Evolutionary conservation across 179 eudicot species (phyloP).

Genomic region (Drosera spatulata): DNA sequence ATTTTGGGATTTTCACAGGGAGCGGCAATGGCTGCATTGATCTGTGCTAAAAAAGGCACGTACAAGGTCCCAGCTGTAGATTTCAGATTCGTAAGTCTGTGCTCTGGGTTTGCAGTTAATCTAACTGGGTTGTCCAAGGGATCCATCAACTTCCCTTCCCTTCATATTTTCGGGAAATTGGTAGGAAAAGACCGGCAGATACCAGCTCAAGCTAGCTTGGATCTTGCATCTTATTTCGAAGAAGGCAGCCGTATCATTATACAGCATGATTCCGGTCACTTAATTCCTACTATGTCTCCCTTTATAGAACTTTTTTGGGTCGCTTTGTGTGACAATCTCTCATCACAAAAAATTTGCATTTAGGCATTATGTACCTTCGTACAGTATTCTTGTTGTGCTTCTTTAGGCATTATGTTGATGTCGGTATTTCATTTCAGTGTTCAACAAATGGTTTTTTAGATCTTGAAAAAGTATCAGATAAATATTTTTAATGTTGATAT

Average conservation of each 20-base stretch:
- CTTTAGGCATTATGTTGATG: too few relatives aligned
- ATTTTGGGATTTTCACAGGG: constrained; percentile 96
- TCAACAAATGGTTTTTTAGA: too few relatives aligned
- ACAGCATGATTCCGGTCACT: constrained; percentile 83
- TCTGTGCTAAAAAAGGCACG: constrained; percentile 35
- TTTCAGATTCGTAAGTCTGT: constrained; percentile 66
- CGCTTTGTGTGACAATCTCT: constrained; percentile 29
- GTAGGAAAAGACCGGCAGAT: constrained; percentile 75
- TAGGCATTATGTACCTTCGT: too few relatives aligned
- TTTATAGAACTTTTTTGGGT: constrained; percentile 59
- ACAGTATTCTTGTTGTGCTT: too few relatives aligned
- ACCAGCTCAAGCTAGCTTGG: constrained; percentile 43
- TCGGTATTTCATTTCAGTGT: too few relatives aligned
- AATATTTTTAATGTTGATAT: too few relatives aligned
- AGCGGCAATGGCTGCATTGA: constrained; percentile 77
- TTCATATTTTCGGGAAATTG: constrained; percentile 66
- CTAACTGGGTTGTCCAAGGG: constrained; percentile 27
- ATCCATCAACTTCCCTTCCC: constrained; percentile 64
- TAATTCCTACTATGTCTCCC: constrained; percentile 78
- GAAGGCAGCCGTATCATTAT: constrained; percentile 46
- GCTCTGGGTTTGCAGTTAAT: constrained; percentile 75
- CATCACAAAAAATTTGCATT: too few relatives aligned
- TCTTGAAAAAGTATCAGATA: too few relatives aligned
- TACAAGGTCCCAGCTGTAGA: constrained; percentile 27
- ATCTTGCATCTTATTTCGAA: constrained; percentile 62